Base-by-base conservation (phyloP, 2,329 filamentous ascomycete genomes). In the Alternaria ventricosa region DNA sequence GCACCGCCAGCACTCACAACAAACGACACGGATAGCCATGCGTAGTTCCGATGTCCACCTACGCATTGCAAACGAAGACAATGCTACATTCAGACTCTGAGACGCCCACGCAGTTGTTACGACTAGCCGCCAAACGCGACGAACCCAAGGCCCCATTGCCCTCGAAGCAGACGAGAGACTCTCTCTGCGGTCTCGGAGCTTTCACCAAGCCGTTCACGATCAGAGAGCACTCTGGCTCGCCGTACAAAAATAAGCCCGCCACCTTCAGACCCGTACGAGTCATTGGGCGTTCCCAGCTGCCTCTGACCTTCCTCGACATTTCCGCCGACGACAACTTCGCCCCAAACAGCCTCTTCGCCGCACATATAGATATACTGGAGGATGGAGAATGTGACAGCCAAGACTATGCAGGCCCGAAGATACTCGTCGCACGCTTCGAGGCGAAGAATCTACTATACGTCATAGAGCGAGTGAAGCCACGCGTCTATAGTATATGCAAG, bases 371-470 rank as follows among this genome's bases (percentile, higher is more conserved):
- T 18, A 58, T 76, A 7, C 67, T 81, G 18, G 79, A 81, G 60
- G 50, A 59, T 30, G 41, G 65, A 43, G 63, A 63, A 8, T n/a
- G n/a, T 11, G 57, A 61, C 13, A 28, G 62, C 0, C 59, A 69
- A 5, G 59, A 56, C 0, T 25, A 33, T 25, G 50, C 44, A 20
- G 18, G 45, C 9, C 61, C 72, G 3, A 75, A 68, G 53, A 70
- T 81, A 27, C 77, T 81, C 28, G 69, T 81, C 58, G 78, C 78
- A 44, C 71, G 73, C 7, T 57, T 73, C 43, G 77, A 78, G 45
- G 64, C 68, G 8, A 75, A 95, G 67, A 92, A 92, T 80, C 87
- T 90, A 0, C 78, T 98, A 3, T 97, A 94, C 92, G 88, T 89
- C 58, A 92, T 94, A 30, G 92, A 94, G 80, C 85, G 87, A 23